Percentiles rank a stretch among this genome's conserved stretches.
Conservation (phyloP, 352 stramenopile species). For the Pythium biforme region DNA sequence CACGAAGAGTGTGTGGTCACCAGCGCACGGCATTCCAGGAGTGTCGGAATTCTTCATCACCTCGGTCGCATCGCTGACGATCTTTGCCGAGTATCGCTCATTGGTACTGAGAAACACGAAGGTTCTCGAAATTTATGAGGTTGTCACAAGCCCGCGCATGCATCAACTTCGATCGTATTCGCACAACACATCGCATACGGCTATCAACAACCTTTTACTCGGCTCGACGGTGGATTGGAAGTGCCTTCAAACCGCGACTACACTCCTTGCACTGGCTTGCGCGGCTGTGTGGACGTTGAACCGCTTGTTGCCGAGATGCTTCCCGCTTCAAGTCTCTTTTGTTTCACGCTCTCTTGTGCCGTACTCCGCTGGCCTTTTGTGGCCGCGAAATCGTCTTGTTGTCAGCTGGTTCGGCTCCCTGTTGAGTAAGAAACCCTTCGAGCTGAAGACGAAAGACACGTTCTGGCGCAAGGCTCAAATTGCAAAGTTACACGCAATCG, state of each 20-base stretch:
- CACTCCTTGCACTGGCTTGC: not conserved
- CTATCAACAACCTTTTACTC: not conserved
- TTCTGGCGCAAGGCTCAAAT: not conserved
- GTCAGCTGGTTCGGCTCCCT: conserved; percentile 17
- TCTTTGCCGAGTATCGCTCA: conserved; percentile 10
- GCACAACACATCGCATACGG: not conserved
- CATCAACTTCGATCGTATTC: not conserved
- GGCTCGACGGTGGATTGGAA: not conserved
- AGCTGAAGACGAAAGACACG: not conserved
- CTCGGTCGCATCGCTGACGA: conserved; percentile 20
- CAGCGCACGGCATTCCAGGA: conserved; percentile 14
- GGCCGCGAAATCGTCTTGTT: conserved; percentile 11
- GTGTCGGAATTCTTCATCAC: conserved; percentile 27
- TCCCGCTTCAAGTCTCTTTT: not conserved
- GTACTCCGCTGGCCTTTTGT: conserved; percentile 1
- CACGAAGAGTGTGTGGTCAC: conserved; percentile 11
- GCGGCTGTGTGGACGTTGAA: not conserved
- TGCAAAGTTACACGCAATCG: not conserved
- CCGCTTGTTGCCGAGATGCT: not conserved
- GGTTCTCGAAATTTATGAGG: conserved; percentile 1
- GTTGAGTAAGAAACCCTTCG: not conserved
- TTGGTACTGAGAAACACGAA: conserved; percentile 1
- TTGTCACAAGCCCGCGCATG: not conserved
- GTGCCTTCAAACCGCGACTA: not conserved
- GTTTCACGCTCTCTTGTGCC: not conserved